These are phyloP conservation scores for Punctularia strigosozonata DNA, from an alignment of 768 basidiomycete genomes.

Conservation along the genomic window DNA sequence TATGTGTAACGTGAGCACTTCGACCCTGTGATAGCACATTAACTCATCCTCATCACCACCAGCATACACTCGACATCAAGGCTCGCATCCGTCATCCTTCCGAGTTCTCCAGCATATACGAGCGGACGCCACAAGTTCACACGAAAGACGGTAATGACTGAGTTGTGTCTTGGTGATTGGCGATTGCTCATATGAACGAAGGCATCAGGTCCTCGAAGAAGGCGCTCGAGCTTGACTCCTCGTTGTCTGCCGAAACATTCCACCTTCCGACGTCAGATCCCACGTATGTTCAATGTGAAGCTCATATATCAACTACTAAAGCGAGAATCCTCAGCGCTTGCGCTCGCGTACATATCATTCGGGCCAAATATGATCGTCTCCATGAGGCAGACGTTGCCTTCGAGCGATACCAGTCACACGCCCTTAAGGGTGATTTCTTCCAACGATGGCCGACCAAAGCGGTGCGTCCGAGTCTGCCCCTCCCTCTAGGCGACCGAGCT, in stretches of 20 bases:
- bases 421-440: slow-evolving; percentile 45
- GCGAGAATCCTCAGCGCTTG: slow-evolving; percentile 24
- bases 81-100: not conserved
- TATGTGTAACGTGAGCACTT: not conserved
- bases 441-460: slow-evolving; percentile 60
- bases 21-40: not conserved
- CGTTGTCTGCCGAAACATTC: too few species aligned
- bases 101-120: not conserved
- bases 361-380: slow-evolving; percentile 26
- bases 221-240: too few species aligned
- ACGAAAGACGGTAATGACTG: not conserved
- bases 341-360: slow-evolving; percentile 51
- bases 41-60: not conserved
- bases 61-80: not conserved
- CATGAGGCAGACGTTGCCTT: slow-evolving; percentile 44
- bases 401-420: slow-evolving; percentile 54
- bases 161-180: not conserved
- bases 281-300: slow-evolving; percentile 22
- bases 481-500: slow-evolving; percentile 5
- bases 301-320: not conserved
- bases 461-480: slow-evolving; percentile 26
- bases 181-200: not conserved
- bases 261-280: slow-evolving; percentile 29
- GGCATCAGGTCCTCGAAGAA: too few species aligned
- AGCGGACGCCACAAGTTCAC: not conserved